Evolutionary conservation across 1,284 basidiomycete genomes (phyloP), one percentile per base, ranked within the genome.

Genomic region (Spongispora temasekensis): DNA sequence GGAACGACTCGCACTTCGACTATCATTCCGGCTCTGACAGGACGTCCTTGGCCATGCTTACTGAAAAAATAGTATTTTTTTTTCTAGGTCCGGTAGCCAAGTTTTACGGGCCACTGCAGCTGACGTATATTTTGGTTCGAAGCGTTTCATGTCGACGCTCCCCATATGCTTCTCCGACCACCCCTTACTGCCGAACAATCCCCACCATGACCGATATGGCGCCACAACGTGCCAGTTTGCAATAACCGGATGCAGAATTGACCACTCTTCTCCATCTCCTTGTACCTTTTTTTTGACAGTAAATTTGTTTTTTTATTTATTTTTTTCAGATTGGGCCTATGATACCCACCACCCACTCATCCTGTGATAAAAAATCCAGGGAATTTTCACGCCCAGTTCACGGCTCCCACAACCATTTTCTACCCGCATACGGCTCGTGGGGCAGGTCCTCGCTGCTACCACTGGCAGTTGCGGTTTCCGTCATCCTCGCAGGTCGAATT

Each of bases 131-230:
- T 66, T 61, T 53, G 35, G 58, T 42, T 57, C 58, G 30, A 59
- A 42, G 48, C 50, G 67, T 68, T 68, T 68, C 67, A 68, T 58
- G 53, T 71, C 51, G 60, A 68, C 67, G 65, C 67, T 57, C 69
- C 64, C 69, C 68, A 71, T 69, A 66, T 53, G 13, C 46, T 57
- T 51, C 46, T 63, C 64, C 59, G 68, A 61, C 53, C 54, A 55
- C 67, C 67, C 68, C 67, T 52, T 64, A 61, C 69, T 68, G 68
- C 69, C 55, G 34, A 57, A 52, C 50, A 50, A 17, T 37, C n/a
- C 44, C 50, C 57, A 46, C 44, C 58, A 59, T 30, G 51, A 25
- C 40, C 37, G 23, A 30, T 35, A 44, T 31, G 27, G 51, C 31
- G 52, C 61, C 46, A 55, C 61, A 48, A 55, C 46, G 61, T 34